phyloP scores from a whole-genome alignment of 2,329 filamentous ascomycete genomes.

The Torrubiellomyces zombiae region DNA sequence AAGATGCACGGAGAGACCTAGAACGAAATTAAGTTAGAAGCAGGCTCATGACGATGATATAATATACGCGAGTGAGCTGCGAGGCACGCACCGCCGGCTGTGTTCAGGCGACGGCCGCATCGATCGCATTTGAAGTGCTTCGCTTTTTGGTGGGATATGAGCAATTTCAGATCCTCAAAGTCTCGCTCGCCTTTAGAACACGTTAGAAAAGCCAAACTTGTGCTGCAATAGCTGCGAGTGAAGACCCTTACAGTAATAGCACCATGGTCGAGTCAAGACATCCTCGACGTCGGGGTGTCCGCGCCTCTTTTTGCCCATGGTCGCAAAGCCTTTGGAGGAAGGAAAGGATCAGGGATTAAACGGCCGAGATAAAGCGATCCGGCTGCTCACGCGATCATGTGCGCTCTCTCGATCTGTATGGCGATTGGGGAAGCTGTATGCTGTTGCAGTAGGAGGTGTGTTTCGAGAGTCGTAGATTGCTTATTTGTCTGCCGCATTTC shows the following conservation, averaged over 20 bases:
- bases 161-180: constrained; percentile 91
- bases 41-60: not conserved
- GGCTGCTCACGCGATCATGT: too few relatives aligned
- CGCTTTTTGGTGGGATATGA: constrained; percentile 96
- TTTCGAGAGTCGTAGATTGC: too few relatives aligned
- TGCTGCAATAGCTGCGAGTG: constrained; percentile 1
- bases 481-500: too few relatives aligned
- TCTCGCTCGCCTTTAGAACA: constrained; percentile 57
- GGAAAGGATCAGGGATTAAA: too few relatives aligned
- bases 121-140: constrained; percentile 97
- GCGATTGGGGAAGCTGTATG: too few relatives aligned
- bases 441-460: too few relatives aligned
- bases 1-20: constrained; percentile 90
- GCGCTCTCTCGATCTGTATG: too few relatives aligned
- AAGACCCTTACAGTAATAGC: constrained; percentile 69
- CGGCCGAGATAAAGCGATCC: too few relatives aligned
- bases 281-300: constrained; percentile 77
- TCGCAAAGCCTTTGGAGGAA: too few relatives aligned
- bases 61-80: not conserved
- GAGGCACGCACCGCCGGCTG: constrained; percentile 60
- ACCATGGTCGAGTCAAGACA: constrained; percentile 77
- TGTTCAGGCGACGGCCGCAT: constrained; percentile 79
- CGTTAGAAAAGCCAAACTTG: too few relatives aligned
- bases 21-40: constrained; percentile 2
- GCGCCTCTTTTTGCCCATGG: constrained; percentile 83